These are phyloP conservation scores for Alternaria triticina DNA, from an alignment of 2,329 filamentous ascomycete genomes.

Conservation along the genomic window DNA sequence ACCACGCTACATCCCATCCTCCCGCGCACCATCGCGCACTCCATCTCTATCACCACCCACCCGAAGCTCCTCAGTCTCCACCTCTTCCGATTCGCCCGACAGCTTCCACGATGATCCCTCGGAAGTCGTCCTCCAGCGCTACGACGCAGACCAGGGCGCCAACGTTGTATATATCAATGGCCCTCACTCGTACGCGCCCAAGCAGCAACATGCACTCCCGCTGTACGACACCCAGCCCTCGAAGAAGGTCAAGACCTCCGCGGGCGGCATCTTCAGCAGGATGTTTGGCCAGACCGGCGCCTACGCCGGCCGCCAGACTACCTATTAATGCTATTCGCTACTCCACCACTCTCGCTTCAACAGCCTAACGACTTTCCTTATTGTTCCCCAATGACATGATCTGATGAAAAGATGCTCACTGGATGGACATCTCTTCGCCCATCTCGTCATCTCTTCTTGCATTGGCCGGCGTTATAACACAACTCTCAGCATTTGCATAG, in stretches of 20 bases:
- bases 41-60: constrained; percentile 58
- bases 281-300: constrained; percentile 41
- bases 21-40: constrained; percentile 53
- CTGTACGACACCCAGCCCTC: constrained; percentile 49
- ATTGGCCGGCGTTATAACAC: constrained; percentile 9
- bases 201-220: constrained; percentile 45
- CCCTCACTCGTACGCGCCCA: constrained; percentile 31
- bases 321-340: constrained; percentile 40
- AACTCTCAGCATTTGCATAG: constrained; percentile 12
- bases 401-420: constrained; percentile 14
- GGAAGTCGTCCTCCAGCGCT: constrained; percentile 47
- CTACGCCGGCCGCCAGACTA: constrained; percentile 35
- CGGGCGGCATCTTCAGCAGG: constrained; percentile 47
- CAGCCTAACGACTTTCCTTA: constrained; percentile 26
- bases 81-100: constrained; percentile 41
- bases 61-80: constrained; percentile 46
- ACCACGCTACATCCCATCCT: constrained; percentile 38
- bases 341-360: constrained; percentile 28
- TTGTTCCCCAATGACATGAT: constrained; percentile 15
- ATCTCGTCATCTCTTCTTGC: constrained; percentile 9
- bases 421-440: constrained; percentile 17
- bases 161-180: constrained; percentile 54
- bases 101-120: constrained; percentile 44
- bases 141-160: constrained; percentile 51
- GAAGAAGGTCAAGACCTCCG: constrained; percentile 49